A percentile compares a stretch with the other conserved stretches of the same genome.
Conservation (phyloP, 768 basidiomycete species). For the Boletellus sp. region DNA sequence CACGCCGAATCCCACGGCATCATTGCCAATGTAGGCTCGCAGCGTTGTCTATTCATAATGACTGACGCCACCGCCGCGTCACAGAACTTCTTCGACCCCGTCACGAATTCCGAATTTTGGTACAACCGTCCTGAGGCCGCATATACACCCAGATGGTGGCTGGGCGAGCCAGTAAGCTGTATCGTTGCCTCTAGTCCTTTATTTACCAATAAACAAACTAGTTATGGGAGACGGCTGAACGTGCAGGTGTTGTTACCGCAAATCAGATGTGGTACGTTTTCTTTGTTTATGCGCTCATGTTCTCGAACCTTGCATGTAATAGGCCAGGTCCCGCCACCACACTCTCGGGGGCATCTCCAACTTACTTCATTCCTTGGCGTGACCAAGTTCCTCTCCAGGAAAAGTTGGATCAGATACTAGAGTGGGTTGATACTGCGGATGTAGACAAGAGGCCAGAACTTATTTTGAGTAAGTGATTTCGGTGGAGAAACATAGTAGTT, state of each 20-base stretch:
- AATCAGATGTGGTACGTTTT: slow-evolving; percentile 85
- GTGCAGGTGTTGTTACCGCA: slow-evolving; percentile 69
- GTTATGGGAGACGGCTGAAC: slow-evolving; percentile 90
- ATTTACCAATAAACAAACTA: slow-evolving; percentile 26
- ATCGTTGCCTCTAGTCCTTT: slow-evolving; percentile 1
- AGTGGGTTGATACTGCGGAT: slow-evolving; percentile 77
- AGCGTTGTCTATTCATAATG: neutral
- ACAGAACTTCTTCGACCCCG: slow-evolving; percentile 87
- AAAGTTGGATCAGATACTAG: slow-evolving; percentile 74
- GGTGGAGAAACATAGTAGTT: neutral
- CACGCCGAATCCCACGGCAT: slow-evolving; percentile 90
- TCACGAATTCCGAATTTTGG: slow-evolving; percentile 56
- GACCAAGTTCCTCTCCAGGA: slow-evolving; percentile 51
- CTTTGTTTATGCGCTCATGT: neutral
- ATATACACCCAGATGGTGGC: slow-evolving; percentile 79
- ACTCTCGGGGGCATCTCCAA: slow-evolving; percentile 56
- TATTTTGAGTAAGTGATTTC: slow-evolving; percentile 53
- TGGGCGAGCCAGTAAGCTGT: slow-evolving; percentile 79
- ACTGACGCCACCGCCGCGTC: neutral
- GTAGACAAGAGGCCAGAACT: slow-evolving; percentile 69
- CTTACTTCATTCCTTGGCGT: slow-evolving; percentile 78
- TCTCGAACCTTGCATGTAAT: neutral
- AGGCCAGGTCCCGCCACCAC: slow-evolving; percentile 86
- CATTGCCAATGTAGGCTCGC: slow-evolving; percentile 67
- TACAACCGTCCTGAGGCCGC: slow-evolving; percentile 62